Evolutionary conservation across 495 filamentous ascomycete species (phyloP).

Genomic region (Penicillium malachiteum): DNA sequence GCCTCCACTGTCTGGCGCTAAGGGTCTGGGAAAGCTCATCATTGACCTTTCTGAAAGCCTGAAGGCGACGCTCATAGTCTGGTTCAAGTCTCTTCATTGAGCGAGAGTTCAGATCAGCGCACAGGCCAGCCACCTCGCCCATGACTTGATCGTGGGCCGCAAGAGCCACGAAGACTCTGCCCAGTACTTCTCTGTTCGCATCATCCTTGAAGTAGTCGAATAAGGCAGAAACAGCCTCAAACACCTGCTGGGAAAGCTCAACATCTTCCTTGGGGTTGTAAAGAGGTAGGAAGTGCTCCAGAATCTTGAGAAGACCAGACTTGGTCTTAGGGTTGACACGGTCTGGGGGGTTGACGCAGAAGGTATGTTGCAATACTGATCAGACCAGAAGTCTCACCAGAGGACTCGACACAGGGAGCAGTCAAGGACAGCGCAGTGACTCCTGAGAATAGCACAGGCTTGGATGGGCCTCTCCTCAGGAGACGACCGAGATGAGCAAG

Average conservation of each 20-base stretch:
- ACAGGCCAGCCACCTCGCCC: conserved; percentile 65
- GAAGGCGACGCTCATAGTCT: conserved; percentile 77
- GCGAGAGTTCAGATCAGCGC: conserved; percentile 77
- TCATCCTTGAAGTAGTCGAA: conserved; percentile 87
- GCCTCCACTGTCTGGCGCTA: conserved; percentile 78
- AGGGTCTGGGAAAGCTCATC: conserved; percentile 51
- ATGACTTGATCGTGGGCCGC: conserved; percentile 60
- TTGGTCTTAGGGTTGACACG: conserved; percentile 82
- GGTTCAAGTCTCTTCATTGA: conserved; percentile 66
- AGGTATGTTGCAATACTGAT: conserved; percentile 76
- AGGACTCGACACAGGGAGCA: conserved; percentile 70
- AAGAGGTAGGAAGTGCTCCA: conserved; percentile 72
- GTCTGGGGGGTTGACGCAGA: conserved; percentile 75
- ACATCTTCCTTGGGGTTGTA: conserved; percentile 51
- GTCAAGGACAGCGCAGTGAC: conserved; percentile 75
- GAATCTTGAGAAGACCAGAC: conserved; percentile 67
- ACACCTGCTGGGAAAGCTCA: conserved; percentile 49
- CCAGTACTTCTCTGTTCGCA: conserved; percentile 66
- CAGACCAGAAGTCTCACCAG: conserved; percentile 66
- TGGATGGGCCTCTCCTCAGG: conserved; percentile 67
- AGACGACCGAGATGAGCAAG: conserved; percentile 65
- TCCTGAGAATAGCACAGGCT: conserved; percentile 71
- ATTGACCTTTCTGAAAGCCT: conserved; percentile 74
- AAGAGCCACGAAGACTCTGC: conserved; percentile 68
- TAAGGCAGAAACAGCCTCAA: conserved; percentile 65